These are phyloP conservation scores for Rosa rugosa DNA, from an alignment of 306 rosid species.

Conservation along the genomic window DNA sequence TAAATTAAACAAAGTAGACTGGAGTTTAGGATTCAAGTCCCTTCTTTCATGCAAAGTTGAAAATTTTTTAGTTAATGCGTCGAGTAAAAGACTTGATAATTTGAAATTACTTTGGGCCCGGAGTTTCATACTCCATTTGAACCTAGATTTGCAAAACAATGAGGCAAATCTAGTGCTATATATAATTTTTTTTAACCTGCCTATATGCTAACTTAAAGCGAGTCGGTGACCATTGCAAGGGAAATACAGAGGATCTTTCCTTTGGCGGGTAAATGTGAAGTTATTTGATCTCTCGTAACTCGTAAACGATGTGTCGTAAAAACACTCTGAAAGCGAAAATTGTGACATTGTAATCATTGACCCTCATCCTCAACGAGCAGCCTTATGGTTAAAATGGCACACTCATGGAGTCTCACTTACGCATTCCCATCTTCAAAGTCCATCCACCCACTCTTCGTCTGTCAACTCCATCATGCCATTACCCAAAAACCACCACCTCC, in stretches of 20 bases:
- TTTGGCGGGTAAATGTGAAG: constrained; percentile 7
- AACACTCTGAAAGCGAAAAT: neutral
- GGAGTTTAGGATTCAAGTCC: too few species aligned
- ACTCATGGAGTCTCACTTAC: neutral
- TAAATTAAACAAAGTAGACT: too few species aligned
- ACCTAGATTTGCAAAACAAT: too few species aligned
- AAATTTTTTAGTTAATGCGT: too few species aligned
- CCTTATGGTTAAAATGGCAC: neutral
- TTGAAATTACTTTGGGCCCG: too few species aligned
- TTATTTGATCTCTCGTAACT: neutral
- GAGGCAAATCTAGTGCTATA: too few species aligned
- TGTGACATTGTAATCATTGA: neutral
- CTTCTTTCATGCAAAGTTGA: too few species aligned
- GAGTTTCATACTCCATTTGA: too few species aligned
- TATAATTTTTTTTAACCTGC: neutral
- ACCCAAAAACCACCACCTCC: neutral
- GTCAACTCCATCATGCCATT: neutral
- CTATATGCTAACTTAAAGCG: neutral
- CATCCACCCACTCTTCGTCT: neutral
- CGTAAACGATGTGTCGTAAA: neutral
- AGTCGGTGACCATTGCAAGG: neutral
- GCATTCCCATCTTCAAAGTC: neutral
- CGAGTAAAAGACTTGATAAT: too few species aligned
- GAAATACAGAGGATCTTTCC: neutral
- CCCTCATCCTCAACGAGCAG: neutral